A percentile compares a stretch with the other conserved stretches of the same genome.
These are phyloP conservation scores for Coprinopsis sp. DNA, from an alignment of 768 basidiomycete genomes.

Conservation along the genomic window DNA sequence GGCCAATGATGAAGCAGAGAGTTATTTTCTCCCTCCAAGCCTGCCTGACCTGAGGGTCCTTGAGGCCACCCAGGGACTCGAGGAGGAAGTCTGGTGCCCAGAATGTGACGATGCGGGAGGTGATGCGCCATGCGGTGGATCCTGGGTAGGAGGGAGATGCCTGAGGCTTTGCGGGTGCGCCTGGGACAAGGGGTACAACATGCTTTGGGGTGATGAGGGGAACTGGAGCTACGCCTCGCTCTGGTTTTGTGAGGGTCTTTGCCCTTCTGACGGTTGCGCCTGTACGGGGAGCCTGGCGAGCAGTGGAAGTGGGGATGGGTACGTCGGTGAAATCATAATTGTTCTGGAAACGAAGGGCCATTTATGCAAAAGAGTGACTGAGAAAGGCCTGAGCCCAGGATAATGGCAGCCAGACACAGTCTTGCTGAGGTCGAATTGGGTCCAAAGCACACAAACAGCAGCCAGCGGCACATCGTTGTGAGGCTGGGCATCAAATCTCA, in stretches of 20 bases:
- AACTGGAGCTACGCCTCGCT: constrained; percentile 88
- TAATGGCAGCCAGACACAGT: constrained; percentile 20
- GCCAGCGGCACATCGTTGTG: neutral
- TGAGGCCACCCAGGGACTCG: constrained; percentile 70
- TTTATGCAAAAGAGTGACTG: constrained; percentile 27
- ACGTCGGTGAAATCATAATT: constrained; percentile 55
- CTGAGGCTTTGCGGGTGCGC: constrained; percentile 22
- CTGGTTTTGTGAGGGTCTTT: constrained; percentile 95
- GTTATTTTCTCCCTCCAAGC: constrained; percentile 99
- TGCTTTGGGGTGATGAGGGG: constrained; percentile 85
- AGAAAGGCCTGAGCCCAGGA: constrained; percentile 20
- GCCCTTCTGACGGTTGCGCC: constrained; percentile 73
- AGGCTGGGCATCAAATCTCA: constrained; percentile 1
- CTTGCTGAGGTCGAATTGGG: constrained; percentile 12
- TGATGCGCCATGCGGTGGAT: constrained; percentile 72
- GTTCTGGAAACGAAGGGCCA: constrained; percentile 54
- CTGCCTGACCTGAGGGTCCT: constrained; percentile 70
- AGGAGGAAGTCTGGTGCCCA: constrained; percentile 87
- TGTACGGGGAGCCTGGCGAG: constrained; percentile 47
- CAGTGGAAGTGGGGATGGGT: constrained; percentile 62
- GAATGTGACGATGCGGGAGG: constrained; percentile 75
- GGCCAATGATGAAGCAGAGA: constrained; percentile 78
- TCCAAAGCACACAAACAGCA: neutral
- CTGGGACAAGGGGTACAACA: constrained; percentile 34
- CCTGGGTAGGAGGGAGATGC: constrained; percentile 36